Base-by-base conservation (phyloP, 768 basidiomycete genomes). In the Daedaleopsis sinensis region DNA sequence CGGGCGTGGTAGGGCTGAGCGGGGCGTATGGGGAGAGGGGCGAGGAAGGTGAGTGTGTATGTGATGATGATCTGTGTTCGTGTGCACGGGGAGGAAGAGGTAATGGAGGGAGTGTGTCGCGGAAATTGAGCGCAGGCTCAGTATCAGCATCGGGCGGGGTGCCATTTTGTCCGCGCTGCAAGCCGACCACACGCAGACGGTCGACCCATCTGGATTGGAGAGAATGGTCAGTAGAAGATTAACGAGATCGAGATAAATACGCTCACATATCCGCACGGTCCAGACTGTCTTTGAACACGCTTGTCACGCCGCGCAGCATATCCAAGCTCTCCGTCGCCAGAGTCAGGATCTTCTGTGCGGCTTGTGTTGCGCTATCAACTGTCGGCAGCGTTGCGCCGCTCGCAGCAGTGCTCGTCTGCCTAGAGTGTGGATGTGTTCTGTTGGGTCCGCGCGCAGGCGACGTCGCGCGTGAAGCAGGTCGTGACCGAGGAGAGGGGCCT, bases 261-360 rank as follows among this genome's bases (percentile, higher is more conserved):
- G 83, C 88, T 47, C 73, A 93, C 85, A 89, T 84, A 71, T 96
- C 94, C 35, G 94, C 94, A 57, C 89, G 80, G 71, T 95, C 93
- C 73, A 96, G 77, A 63, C 88, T 91, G 62, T 95, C 94, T 68
- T 87, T 89, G 62, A 96, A 90, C 23, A 96, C 92, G 5, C 84
- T 82, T n/a, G 92, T 92, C 32, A 95, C 92, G 32, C 91, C 86
- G 32, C 88, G 80, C 81, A 96, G 87, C 93, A 95, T 96, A 70
- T 96, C 94, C 73, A 96, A 70, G 70, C 93, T 94, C 78, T 96
- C 95, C 15, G 90, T 90, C 13, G 94, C 93, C 10, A 96, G 84
- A 9, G 88, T 86, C 65, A 96, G 72, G 19, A 96, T 88, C 53
- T 90, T 79, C 71, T 92, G 89, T 11, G 94, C 91, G 32, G 93